phyloP scores from a whole-genome alignment of 202 grass and related monocot genomes.

The Schoenoplectus triqueter region DNA sequence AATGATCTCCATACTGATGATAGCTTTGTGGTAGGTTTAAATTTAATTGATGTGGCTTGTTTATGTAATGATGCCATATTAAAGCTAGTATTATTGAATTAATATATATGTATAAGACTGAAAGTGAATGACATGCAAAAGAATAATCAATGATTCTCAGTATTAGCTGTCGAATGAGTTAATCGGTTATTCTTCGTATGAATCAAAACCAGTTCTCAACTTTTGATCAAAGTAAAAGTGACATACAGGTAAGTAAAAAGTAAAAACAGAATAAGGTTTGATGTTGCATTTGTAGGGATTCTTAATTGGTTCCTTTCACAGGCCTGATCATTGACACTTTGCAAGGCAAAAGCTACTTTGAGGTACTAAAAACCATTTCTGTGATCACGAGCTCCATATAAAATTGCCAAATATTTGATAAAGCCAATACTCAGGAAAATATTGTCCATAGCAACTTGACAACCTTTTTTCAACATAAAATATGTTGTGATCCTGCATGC shows the following conservation, averaged over 20 bases:
- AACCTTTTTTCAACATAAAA: neutral
- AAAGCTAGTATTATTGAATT: neutral
- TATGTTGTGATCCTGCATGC: neutral
- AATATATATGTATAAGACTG: neutral
- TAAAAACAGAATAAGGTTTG: conserved; percentile 7
- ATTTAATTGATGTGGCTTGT: conserved; percentile 17
- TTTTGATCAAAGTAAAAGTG: neutral
- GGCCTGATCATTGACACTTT: neutral
- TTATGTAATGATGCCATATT: conserved; percentile 11
- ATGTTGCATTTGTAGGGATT: conserved; percentile 19
- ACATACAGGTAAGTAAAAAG: neutral
- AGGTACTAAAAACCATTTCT: conserved; percentile 39
- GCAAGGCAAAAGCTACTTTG: conserved; percentile 35
- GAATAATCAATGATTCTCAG: neutral
- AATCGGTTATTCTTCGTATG: neutral
- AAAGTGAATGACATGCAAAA: neutral
- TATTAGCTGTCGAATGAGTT: neutral
- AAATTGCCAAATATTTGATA: neutral
- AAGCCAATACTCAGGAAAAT: neutral
- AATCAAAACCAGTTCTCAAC: neutral
- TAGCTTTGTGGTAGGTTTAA: conserved; percentile 90
- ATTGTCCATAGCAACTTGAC: neutral
- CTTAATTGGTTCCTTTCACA: conserved; percentile 37
- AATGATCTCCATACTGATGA: conserved; percentile 81
- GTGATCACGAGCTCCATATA: neutral